Conservation (phyloP, 192 early-diverging fungal species). For the Phycomyces blakesleeanus region DNA sequence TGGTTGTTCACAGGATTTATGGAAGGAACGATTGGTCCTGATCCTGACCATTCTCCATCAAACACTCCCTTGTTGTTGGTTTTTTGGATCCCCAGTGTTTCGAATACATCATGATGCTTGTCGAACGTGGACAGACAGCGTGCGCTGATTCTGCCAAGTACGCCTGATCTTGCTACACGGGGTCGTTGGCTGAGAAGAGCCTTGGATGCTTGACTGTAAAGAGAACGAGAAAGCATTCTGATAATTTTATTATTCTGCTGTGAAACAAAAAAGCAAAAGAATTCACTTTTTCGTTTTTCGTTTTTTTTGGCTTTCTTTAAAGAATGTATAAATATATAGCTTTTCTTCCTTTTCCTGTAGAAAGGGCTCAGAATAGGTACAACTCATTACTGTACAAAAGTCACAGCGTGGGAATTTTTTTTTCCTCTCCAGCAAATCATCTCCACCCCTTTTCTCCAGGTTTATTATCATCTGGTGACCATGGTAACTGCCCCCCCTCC, state of each 20-base stretch:
- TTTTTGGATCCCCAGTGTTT: slow-evolving; percentile 57
- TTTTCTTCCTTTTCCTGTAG: background rate
- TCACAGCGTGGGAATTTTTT: slow-evolving; percentile 1
- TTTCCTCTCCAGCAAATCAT: background rate
- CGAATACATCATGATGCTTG: slow-evolving; percentile 47
- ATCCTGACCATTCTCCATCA: slow-evolving; percentile 71
- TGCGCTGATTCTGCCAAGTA: background rate
- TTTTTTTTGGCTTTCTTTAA: background rate
- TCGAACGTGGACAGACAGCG: slow-evolving; percentile 31
- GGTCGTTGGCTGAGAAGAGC: slow-evolving; percentile 6
- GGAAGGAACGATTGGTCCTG: slow-evolving; percentile 57
- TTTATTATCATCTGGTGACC: too few species aligned
- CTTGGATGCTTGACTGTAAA: background rate
- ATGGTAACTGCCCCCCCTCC: too few species aligned
- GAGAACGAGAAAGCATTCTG: background rate
- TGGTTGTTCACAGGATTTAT: slow-evolving; percentile 79
- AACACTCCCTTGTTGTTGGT: slow-evolving; percentile 70
- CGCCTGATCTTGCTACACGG: background rate
- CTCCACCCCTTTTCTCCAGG: too few species aligned
- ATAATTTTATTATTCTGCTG: background rate
- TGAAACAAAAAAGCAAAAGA: background rate
- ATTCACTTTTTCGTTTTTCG: background rate
- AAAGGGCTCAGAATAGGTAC: too few species aligned
- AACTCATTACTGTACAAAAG: background rate
- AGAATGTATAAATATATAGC: background rate